A percentile compares a stretch with the other conserved stretches of the same genome.
These are phyloP conservation scores for Suhomyces sp. DNA, from an alignment of 805 yeast species.

Conservation along the genomic window DNA sequence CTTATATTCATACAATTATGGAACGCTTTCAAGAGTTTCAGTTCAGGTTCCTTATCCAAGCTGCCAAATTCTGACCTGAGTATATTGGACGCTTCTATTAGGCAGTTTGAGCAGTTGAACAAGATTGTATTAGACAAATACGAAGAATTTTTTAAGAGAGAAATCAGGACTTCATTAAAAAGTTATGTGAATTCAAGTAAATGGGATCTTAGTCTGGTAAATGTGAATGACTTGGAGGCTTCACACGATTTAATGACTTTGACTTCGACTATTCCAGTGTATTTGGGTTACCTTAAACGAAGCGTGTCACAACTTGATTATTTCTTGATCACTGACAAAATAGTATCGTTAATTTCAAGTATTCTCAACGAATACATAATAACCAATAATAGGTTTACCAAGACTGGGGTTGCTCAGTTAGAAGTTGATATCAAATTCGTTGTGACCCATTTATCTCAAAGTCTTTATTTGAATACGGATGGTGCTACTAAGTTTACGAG, in stretches of 20 bases:
- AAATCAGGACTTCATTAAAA: conserved; percentile 31
- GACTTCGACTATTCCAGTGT: conserved; percentile 23
- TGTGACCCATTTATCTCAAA: conserved; percentile 15
- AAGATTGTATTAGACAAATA: conserved; percentile 20
- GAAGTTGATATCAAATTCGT: conserved; percentile 28
- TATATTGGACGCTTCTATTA: conserved; percentile 29
- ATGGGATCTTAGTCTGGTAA: conserved; percentile 33
- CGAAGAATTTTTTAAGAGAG: conserved; percentile 33
- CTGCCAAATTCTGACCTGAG: conserved; percentile 19
- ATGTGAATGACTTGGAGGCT: conserved; percentile 12
- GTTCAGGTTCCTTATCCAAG: too few relatives aligned
- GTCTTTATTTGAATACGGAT: conserved; percentile 17
- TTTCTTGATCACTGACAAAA: conserved; percentile 24
- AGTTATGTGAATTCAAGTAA: conserved; percentile 36
- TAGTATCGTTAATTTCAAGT: conserved; percentile 26
- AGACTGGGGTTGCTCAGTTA: conserved; percentile 33
- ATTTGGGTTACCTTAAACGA: conserved; percentile 22
- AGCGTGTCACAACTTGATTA: conserved; percentile 32
- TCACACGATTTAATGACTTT: conserved; percentile 24
- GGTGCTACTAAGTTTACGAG: conserved; percentile 21
- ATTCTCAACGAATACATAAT: conserved; percentile 38
- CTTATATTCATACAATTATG: conserved; percentile 41
- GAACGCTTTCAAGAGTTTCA: conserved; percentile 27
- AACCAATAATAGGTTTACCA: conserved; percentile 38
- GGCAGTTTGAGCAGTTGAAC: conserved; percentile 22